phyloP scores from a whole-genome alignment of 1,284 basidiomycete genomes.

The Rhodotorula sp. region DNA sequence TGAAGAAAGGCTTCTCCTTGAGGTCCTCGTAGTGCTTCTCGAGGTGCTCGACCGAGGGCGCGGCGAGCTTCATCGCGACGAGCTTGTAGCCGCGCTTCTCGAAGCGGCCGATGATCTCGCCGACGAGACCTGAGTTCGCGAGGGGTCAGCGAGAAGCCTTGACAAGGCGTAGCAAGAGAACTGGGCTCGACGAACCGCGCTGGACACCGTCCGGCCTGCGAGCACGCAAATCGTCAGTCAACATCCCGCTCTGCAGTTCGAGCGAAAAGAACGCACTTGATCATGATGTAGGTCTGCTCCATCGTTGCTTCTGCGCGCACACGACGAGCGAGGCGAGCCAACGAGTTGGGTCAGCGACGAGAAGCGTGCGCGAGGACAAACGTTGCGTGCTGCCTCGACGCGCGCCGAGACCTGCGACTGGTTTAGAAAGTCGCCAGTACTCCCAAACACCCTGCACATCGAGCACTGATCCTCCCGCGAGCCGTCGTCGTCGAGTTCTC shows the following conservation, averaged over 20 bases:
- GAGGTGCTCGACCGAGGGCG: constrained; percentile 62
- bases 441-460: neutral
- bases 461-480: neutral
- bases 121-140: constrained; percentile 65
- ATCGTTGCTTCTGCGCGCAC: constrained; percentile 22
- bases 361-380: neutral
- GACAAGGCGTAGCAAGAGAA: neutral
- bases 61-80: constrained; percentile 61
- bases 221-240: constrained; percentile 14
- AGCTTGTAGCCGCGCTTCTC: constrained; percentile 96
- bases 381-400: too few relatives aligned
- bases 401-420: too few relatives aligned
- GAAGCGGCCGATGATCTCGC: constrained; percentile 71
- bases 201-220: constrained; percentile 92
- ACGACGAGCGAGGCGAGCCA: neutral
- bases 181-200: constrained; percentile 53
- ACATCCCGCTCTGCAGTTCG: too few relatives aligned
- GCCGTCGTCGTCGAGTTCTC: neutral
- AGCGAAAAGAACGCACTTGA: constrained; percentile 49
- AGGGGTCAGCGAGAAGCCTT: neutral
- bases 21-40: constrained; percentile 94
- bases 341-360: neutral
- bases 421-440: too few relatives aligned
- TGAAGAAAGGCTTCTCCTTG: constrained; percentile 87
- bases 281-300: constrained; percentile 58